Conservation (phyloP, 2,329 filamentous ascomycete species). For the Akanthomyces muscarius region DNA sequence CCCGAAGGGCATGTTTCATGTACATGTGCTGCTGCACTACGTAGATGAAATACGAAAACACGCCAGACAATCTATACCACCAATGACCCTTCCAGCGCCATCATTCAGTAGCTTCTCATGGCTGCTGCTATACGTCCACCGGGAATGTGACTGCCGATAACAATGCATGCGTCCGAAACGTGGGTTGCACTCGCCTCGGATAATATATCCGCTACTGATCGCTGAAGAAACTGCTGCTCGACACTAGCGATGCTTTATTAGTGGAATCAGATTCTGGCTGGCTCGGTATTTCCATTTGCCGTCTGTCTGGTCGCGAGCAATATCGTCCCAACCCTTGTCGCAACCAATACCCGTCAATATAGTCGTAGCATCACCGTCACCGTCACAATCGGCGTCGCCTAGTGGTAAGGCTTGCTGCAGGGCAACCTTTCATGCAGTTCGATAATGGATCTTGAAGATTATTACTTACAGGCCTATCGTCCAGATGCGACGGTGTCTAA, state of each 20-base stretch:
- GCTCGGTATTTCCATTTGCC: background rate
- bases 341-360: background rate
- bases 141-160: background rate
- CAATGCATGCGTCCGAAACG: background rate
- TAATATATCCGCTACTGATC: background rate
- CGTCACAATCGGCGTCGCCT: background rate
- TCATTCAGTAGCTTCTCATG: background rate
- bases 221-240: background rate
- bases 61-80: background rate
- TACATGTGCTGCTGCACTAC: background rate
- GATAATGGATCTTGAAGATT: background rate
- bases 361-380: background rate
- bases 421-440: background rate
- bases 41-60: background rate
- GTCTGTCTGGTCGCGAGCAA: background rate
- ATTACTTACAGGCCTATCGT: background rate
- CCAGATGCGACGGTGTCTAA: background rate
- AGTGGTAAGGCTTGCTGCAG: background rate
- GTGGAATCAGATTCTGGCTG: background rate
- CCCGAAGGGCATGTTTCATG: background rate
- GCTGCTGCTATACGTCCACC: background rate
- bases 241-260: background rate
- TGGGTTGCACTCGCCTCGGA: background rate
- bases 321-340: background rate
- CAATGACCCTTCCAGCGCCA: background rate